These are phyloP conservation scores for Skeletonema grethae DNA, from an alignment of 108 stramenopile genomes.

Conservation along the genomic window DNA sequence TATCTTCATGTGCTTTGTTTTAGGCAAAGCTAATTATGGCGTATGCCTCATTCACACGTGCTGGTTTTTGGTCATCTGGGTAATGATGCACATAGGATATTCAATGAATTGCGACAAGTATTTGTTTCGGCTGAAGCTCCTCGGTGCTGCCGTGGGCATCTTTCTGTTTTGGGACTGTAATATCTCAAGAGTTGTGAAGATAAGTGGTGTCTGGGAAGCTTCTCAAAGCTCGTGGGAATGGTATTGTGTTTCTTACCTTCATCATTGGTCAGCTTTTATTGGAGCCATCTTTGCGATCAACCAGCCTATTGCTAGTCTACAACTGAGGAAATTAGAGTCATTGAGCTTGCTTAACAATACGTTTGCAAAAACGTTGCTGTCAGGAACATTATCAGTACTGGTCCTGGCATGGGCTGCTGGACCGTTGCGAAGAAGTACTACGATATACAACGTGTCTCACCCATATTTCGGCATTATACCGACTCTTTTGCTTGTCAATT, in stretches of 20 bases:
- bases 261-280: conserved; percentile 78
- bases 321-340: conserved; percentile 42
- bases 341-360: conserved; percentile 11
- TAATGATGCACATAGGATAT: conserved; percentile 48
- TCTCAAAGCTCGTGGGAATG: conserved; percentile 65
- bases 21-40: conserved; percentile 75
- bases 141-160: conserved; percentile 35
- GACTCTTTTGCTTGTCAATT: conserved; percentile 67
- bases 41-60: conserved; percentile 83
- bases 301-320: conserved; percentile 62
- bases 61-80: conserved; percentile 78
- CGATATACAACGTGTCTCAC: conserved; percentile 66
- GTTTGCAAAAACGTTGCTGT: conserved; percentile 52
- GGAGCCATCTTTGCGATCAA: conserved; percentile 85
- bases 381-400: conserved; percentile 22
- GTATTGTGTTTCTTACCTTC: conserved; percentile 73
- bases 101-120: conserved; percentile 64
- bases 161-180: conserved; percentile 71
- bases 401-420: conserved; percentile 55
- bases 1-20: conserved; percentile 58
- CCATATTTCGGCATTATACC: conserved; percentile 82
- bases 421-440: conserved; percentile 55
- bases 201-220: background rate
- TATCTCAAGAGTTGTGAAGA: conserved; percentile 40
- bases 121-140: conserved; percentile 70